A percentile compares a stretch with the other conserved stretches of the same genome.
Conservation (phyloP, 768 basidiomycete genomes). For the Boletellus ananiceps region DNA sequence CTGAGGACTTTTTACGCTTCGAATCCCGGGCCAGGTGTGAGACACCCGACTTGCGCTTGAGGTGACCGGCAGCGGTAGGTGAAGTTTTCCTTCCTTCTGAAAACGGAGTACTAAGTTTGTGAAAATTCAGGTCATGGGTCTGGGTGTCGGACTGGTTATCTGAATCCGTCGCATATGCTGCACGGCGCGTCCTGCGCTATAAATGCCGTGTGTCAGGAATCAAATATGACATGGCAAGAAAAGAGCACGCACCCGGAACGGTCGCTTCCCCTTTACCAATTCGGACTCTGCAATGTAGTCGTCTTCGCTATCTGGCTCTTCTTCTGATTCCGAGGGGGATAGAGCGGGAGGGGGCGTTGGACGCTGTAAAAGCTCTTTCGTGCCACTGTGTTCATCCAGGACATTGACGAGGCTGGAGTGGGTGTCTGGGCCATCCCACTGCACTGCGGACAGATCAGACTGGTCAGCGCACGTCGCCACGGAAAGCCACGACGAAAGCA, state of each 20-base stretch:
- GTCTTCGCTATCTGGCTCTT: constrained; percentile 56
- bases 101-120: constrained; percentile 16
- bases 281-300: constrained; percentile 58
- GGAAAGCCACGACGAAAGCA: constrained; percentile 13
- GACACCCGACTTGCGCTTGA: constrained; percentile 56
- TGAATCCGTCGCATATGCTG: constrained; percentile 41
- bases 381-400: constrained; percentile 19
- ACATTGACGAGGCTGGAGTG: constrained; percentile 41
- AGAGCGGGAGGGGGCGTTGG: constrained; percentile 31
- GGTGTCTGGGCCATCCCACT: constrained; percentile 67
- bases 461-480: constrained; percentile 26
- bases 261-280: constrained; percentile 31
- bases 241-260: constrained; percentile 41
- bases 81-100: constrained; percentile 22
- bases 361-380: constrained; percentile 10
- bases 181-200: constrained; percentile 43
- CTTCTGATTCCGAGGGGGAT: constrained; percentile 44
- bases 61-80: constrained; percentile 16
- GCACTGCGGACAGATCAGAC: constrained; percentile 44
- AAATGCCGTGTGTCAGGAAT: constrained; percentile 12
- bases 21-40: constrained; percentile 36
- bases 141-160: constrained; percentile 35
- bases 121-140: constrained; percentile 11
- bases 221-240: constrained; percentile 5
- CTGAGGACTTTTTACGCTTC: constrained; percentile 46